Base-by-base conservation (phyloP, 345 rosid genomes). In the Odontarrhena argentea region DNA sequence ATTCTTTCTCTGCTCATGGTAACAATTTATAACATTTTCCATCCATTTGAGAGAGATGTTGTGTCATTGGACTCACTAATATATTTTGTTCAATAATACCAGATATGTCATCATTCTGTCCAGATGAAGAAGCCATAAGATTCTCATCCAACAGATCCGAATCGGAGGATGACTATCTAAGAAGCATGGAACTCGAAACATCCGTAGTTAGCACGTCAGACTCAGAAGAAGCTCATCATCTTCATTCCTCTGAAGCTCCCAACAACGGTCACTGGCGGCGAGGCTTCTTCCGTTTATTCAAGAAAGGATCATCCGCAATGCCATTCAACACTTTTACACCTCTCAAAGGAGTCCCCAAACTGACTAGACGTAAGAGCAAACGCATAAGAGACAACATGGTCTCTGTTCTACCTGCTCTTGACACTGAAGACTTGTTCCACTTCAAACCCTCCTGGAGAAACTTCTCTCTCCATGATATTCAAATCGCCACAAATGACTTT, bases 401-500 rank as follows among this genome's bases (percentile, higher is more conserved):
- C 51, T 86, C 87, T 3, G 53, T 65, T 22, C 1, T 82, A 34
- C 73, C 62, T 34, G 32, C 84, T 55, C 64, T 87, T n/a, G 90
- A 80, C 58, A 68, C 86, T 48, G 96, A 83, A 15, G 96, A 92
- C 8, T 69, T 87, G 22, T 74, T 74, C 76, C 74, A 67, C 55
- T 84, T 93, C 55, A 87, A 87, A 71, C 78, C 96, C 41, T 71
- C 83, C 7, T 88, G 96, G 97, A 90, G 78, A 78, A 88, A 85
- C 72, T 90, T 83, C 62, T 65, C 95, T 4, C 84, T 90, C 45
- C 48, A 65, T 6, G 96, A 94, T 46, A 80, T 90, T 57, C 73
- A 71, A 26, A 83, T 84, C 26, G 99, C 99, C 3, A 94, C 97
- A 12, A 55, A 84, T 12, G 57, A 74, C 74, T 94, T 80, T 69